These are phyloP conservation scores for Boletus vinaceobasis DNA, from an alignment of 768 basidiomycete genomes.

Conservation along the genomic window DNA sequence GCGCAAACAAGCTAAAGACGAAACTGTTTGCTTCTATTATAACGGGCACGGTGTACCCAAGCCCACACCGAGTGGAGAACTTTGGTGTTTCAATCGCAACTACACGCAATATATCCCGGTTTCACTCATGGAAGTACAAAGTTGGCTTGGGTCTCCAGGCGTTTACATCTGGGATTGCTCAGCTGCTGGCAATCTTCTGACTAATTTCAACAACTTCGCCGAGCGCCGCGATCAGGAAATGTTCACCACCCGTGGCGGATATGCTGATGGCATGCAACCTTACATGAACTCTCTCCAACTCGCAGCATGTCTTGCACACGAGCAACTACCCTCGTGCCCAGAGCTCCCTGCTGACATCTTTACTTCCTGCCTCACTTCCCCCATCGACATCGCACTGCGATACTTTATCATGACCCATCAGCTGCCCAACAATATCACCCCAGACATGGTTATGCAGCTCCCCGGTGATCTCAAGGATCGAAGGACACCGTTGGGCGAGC, in stretches of 20 bases:
- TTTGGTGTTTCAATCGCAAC: constrained; percentile 97
- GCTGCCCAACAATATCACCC: constrained; percentile 72
- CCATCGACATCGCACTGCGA: constrained; percentile 95
- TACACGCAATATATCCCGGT: constrained; percentile 99
- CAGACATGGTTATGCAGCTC: constrained; percentile 91
- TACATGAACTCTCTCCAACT: constrained; percentile 90
- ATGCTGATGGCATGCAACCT: constrained; percentile 58
- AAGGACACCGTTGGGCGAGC: constrained; percentile 91
- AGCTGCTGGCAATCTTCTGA: constrained; percentile 90
- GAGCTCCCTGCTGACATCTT: constrained; percentile 97
- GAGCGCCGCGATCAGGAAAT: constrained; percentile 70
- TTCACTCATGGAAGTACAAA: constrained; percentile 88
- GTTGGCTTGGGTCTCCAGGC: constrained; percentile 90
- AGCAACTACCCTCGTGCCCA: constrained; percentile 90
- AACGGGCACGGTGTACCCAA: constrained; percentile 98
- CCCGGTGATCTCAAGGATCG: constrained; percentile 97
- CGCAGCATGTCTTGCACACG: constrained; percentile 88
- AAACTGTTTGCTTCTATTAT: constrained; percentile 94
- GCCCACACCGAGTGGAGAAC: constrained; percentile 90
- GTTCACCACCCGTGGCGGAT: constrained; percentile 54
- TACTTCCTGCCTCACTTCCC: constrained; percentile 95
- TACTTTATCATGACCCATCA: constrained; percentile 91
- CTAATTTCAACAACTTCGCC: constrained; percentile 83
- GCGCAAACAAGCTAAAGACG: constrained; percentile 87
- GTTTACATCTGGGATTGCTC: constrained; percentile 99